Conservation (phyloP, 2,329 filamentous ascomycete genomes). For the Phoma sp. region DNA sequence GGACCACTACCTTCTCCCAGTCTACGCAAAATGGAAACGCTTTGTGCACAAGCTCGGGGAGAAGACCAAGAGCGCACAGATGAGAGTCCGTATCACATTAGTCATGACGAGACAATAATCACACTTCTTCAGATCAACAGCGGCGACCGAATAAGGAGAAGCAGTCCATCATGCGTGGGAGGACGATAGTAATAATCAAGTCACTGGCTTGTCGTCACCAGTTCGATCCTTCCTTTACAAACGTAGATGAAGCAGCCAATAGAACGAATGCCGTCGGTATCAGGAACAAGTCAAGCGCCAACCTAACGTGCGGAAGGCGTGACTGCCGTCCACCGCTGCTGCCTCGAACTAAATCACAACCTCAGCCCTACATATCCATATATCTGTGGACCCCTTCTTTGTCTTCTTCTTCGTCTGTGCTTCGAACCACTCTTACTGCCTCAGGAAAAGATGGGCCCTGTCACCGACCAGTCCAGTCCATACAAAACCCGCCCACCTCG, state of each 20-base stretch:
- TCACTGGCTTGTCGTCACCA: neutral
- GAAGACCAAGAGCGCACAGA: too few relatives aligned
- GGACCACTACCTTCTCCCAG: too few relatives aligned
- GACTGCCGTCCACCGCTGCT: neutral
- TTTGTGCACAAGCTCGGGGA: too few relatives aligned
- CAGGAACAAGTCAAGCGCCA: constrained; percentile 3
- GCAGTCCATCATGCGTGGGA: too few relatives aligned
- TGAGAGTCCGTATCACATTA: too few relatives aligned
- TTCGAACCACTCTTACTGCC: constrained; percentile 9
- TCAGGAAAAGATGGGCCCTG: constrained; percentile 12
- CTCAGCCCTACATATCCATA: constrained; percentile 14
- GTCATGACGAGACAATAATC: too few relatives aligned
- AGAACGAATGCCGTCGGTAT: too few relatives aligned
- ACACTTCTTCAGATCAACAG: too few relatives aligned
- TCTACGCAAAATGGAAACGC: too few relatives aligned
- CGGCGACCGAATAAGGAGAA: too few relatives aligned
- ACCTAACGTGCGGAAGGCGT: neutral
- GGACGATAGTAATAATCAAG: too few relatives aligned
- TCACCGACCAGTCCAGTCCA: constrained; percentile 1
- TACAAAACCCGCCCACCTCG: constrained; percentile 13
- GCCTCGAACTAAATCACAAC: neutral
- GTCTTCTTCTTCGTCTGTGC: constrained; percentile 11
- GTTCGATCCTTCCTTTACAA: neutral
- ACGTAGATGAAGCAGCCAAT: neutral
- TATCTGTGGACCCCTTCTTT: constrained; percentile 1